phyloP scores from a whole-genome alignment of 257 asterid genomes.

The Avicennia marina region DNA sequence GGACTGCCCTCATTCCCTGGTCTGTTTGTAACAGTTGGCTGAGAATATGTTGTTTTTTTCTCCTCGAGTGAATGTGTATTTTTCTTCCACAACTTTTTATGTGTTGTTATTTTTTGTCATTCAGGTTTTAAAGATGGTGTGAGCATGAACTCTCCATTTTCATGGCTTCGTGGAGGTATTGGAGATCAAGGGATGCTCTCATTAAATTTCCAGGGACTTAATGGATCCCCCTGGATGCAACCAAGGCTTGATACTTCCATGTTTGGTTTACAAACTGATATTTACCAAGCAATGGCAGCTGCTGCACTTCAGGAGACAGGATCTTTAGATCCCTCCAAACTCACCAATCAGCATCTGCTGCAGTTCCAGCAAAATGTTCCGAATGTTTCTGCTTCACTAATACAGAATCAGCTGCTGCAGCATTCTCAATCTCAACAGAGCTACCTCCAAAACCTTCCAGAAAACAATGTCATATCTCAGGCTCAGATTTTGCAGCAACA shows the following conservation, averaged over 20 bases:
- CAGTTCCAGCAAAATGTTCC: conserved; percentile 64
- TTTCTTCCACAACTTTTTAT: too few relatives aligned
- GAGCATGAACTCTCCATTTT: conserved; percentile 52
- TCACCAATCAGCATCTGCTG: conserved; percentile 50
- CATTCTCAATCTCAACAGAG: conserved; percentile 54
- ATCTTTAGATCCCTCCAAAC: conserved; percentile 54
- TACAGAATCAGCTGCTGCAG: conserved; percentile 65
- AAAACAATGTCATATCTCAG: conserved; percentile 52
- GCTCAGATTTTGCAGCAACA: conserved; percentile 80
- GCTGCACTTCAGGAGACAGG: conserved; percentile 53
- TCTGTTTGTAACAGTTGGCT: conserved; percentile 17
- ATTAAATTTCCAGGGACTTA: conserved; percentile 61
- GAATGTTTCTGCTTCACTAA: conserved; percentile 40
- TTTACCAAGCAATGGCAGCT: conserved; percentile 71
- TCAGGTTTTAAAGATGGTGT: conserved; percentile 65
- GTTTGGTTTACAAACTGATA: conserved; percentile 61
- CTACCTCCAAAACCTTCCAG: conserved; percentile 55
- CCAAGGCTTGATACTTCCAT: conserved; percentile 69
- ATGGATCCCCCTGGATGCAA: conserved; percentile 76
- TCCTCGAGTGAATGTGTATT: too few relatives aligned
- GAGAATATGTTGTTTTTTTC: too few relatives aligned
- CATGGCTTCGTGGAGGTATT: conserved; percentile 71
- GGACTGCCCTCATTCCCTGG: conserved; percentile 75
- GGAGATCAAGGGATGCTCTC: conserved; percentile 61
- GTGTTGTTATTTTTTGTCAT: too few relatives aligned